A percentile compares a stretch with the other conserved stretches of the same genome.
These are phyloP conservation scores for Arthrobotrys musiformis DNA, from an alignment of 2,329 filamentous ascomycete genomes.

Conservation along the genomic window DNA sequence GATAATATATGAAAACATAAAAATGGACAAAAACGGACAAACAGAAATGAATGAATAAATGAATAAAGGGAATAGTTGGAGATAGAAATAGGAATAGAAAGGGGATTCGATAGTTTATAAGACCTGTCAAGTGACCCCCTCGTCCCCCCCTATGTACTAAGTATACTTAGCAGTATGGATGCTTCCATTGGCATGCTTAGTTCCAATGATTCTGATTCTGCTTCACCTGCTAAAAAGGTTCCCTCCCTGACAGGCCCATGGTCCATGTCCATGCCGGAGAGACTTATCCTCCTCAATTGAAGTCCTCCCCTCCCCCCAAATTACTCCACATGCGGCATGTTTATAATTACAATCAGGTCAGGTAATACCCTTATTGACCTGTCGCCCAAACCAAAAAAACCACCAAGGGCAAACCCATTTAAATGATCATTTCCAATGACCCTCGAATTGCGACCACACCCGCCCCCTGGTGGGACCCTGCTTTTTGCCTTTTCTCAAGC, in stretches of 20 bases:
- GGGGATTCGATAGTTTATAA: slow-evolving; percentile 10
- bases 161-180: too few relatives aligned
- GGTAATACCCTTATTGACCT: neutral
- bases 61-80: neutral
- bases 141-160: too few relatives aligned
- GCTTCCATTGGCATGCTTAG: neutral
- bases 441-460: slow-evolving; percentile 54
- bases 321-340: slow-evolving; percentile 54
- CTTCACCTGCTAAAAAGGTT: slow-evolving; percentile 24
- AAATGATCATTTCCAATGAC: slow-evolving; percentile 38
- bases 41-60: neutral
- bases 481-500: neutral
- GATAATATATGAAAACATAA: too few relatives aligned
- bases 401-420: slow-evolving; percentile 15
- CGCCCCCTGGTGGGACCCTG: slow-evolving; percentile 38
- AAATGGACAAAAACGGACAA: neutral
- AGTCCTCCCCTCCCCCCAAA: slow-evolving; percentile 13
- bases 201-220: neutral
- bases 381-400: neutral
- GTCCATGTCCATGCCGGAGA: neutral
- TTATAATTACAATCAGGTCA: slow-evolving; percentile 26
- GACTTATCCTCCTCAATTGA: slow-evolving; percentile 5
- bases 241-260: slow-evolving; percentile 26
- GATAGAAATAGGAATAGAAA: neutral
- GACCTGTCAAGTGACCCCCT: slow-evolving; percentile 25